Percentiles rank a stretch among this genome's conserved stretches.
phyloP scores from a whole-genome alignment of 2,329 filamentous ascomycete genomes.

The Ampelomyces quisqualis region DNA sequence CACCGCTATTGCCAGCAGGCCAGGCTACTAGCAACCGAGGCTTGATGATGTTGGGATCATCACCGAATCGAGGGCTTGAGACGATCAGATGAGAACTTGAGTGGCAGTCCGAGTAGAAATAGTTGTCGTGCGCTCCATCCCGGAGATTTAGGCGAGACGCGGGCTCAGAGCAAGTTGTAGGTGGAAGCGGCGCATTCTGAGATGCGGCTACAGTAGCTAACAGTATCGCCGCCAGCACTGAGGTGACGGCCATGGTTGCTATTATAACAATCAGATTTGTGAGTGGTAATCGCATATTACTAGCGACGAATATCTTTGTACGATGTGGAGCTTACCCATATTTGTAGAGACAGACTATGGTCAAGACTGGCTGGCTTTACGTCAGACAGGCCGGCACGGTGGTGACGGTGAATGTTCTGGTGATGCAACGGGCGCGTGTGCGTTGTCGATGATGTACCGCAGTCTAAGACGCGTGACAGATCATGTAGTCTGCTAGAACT shows the following conservation, averaged over 20 bases:
- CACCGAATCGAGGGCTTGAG: conserved; percentile 57
- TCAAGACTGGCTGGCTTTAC: too few relatives aligned
- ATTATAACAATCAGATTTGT: not conserved
- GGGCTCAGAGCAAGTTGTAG: conserved; percentile 10
- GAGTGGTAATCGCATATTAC: too few relatives aligned
- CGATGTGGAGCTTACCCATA: too few relatives aligned
- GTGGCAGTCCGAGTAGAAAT: conserved; percentile 66
- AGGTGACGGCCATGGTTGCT: not conserved
- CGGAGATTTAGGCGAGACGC: conserved; percentile 48
- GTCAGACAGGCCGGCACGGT: too few relatives aligned
- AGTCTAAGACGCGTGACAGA: too few relatives aligned
- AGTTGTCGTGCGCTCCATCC: conserved; percentile 63
- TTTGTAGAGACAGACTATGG: too few relatives aligned
- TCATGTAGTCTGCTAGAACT: too few relatives aligned
- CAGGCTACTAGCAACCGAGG: conserved; percentile 62
- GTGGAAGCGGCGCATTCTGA: not conserved
- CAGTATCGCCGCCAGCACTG: conserved; percentile 1
- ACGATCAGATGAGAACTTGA: conserved; percentile 61
- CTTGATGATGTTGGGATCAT: conserved; percentile 56
- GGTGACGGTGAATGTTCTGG: too few relatives aligned
- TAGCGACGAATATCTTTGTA: too few relatives aligned
- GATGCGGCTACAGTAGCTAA: conserved; percentile 2
- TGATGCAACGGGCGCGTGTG: too few relatives aligned
- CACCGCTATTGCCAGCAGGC: conserved; percentile 66
- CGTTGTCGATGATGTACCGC: too few relatives aligned